Percentiles rank a stretch among this genome's conserved stretches.
Conservation (phyloP, 441 rosid genomes). For the Pelargonium citronellum region DNA sequence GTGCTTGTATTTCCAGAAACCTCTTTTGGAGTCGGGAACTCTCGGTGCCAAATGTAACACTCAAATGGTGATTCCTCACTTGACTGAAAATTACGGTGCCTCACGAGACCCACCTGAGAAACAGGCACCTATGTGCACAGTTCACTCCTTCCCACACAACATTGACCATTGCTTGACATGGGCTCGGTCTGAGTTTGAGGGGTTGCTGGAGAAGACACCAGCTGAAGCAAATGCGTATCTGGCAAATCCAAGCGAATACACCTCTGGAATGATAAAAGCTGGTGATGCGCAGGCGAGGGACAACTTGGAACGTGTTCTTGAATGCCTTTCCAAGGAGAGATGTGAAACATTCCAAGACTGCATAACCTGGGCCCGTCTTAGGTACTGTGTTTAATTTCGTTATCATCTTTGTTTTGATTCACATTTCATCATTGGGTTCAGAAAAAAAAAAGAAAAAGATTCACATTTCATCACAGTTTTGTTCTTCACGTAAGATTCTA, state of each 20-base stretch:
- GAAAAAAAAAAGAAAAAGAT: too few species aligned
- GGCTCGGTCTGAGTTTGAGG: slow-evolving; percentile 96
- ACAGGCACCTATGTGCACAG: slow-evolving; percentile 94
- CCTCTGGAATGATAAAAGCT: slow-evolving; percentile 59
- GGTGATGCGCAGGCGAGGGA: slow-evolving; percentile 94
- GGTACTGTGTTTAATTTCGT: slow-evolving; percentile 29
- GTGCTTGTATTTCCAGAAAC: slow-evolving; percentile 91
- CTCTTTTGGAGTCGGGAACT: slow-evolving; percentile 90
- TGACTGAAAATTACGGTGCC: slow-evolving; percentile 89
- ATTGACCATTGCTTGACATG: slow-evolving; percentile 92
- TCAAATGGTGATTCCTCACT: slow-evolving; percentile 83
- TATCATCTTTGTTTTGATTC: neutral
- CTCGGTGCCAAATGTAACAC: slow-evolving; percentile 85
- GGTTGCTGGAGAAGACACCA: slow-evolving; percentile 83
- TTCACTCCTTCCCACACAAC: slow-evolving; percentile 91
- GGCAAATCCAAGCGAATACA: slow-evolving; percentile 59
- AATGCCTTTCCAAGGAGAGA: slow-evolving; percentile 75
- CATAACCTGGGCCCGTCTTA: slow-evolving; percentile 79
- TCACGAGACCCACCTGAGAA: slow-evolving; percentile 93
- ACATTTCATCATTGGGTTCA: neutral
- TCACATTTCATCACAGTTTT: neutral
- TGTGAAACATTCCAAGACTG: slow-evolving; percentile 73
- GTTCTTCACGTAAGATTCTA: neutral
- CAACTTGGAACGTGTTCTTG: slow-evolving; percentile 70
- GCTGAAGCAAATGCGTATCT: slow-evolving; percentile 82